phyloP scores from a whole-genome alignment of 176 grass and related monocot genomes.

The Aegilops umbellulata region DNA sequence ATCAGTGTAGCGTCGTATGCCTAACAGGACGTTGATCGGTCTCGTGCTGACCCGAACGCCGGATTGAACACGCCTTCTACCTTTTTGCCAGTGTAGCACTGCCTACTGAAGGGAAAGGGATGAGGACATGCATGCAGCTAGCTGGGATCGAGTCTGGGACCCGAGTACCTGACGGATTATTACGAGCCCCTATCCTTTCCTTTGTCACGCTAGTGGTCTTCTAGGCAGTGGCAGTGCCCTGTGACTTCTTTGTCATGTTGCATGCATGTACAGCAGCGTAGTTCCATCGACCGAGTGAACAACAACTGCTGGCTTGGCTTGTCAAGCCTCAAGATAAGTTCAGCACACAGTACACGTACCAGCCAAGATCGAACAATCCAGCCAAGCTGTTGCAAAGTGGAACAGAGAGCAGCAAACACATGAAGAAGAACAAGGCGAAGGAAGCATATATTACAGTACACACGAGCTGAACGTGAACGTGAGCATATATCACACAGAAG shows the following conservation, averaged over 20 bases:
- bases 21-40: too few relatives aligned
- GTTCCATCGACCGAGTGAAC: neutral
- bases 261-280: neutral
- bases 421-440: neutral
- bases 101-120: too few relatives aligned
- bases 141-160: too few relatives aligned
- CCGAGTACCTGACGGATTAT: conserved; percentile 21
- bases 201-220: neutral
- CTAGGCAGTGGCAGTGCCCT: neutral
- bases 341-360: neutral
- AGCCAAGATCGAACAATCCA: neutral
- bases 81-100: neutral
- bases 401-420: neutral
- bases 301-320: neutral
- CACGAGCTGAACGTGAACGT: neutral
- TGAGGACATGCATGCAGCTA: too few relatives aligned
- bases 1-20: neutral
- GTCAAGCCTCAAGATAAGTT: neutral
- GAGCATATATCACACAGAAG: neutral
- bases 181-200: neutral
- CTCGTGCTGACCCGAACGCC: neutral
- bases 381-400: neutral
- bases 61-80: neutral
- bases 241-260: neutral
- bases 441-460: conserved; percentile 1